Evolutionary conservation across 2,329 filamentous ascomycete genomes (phyloP).

Genomic region (Xylariales sp.): DNA sequence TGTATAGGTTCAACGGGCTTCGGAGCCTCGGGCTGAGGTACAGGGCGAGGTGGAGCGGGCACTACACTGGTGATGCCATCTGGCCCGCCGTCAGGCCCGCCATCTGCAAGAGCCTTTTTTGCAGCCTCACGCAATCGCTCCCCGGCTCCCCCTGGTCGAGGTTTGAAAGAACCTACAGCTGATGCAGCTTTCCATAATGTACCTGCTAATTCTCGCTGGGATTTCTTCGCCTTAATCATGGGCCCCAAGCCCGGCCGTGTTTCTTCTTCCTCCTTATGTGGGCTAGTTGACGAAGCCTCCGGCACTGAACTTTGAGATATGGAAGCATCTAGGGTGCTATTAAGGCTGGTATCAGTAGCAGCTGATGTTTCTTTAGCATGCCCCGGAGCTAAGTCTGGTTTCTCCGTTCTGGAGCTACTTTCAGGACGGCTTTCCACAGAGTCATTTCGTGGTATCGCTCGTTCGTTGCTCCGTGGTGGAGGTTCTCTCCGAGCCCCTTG

Average conservation of each 20-base stretch:
- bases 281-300: slow-evolving; percentile 47
- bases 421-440: slow-evolving; percentile 52
- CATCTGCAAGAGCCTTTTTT: slow-evolving; percentile 69
- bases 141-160: slow-evolving; percentile 85
- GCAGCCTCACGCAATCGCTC: slow-evolving; percentile 76
- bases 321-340: slow-evolving; percentile 41
- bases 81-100: slow-evolving; percentile 57
- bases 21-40: slow-evolving; percentile 53
- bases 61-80: slow-evolving; percentile 93
- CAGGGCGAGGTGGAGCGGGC: slow-evolving; percentile 74
- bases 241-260: slow-evolving; percentile 82
- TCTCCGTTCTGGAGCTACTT: slow-evolving; percentile 51
- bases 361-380: slow-evolving; percentile 34
- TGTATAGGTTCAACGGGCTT: slow-evolving; percentile 51
- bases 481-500: slow-evolving; percentile 61
- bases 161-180: slow-evolving; percentile 81
- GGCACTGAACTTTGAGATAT: slow-evolving; percentile 43
- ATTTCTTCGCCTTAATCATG: slow-evolving; percentile 87
- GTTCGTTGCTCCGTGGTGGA: slow-evolving; percentile 63
- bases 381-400: slow-evolving; percentile 43
- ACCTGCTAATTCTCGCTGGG: slow-evolving; percentile 77
- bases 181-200: slow-evolving; percentile 84
- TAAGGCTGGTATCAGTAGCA: slow-evolving; percentile 28
- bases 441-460: slow-evolving; percentile 61
- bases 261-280: slow-evolving; percentile 51